Evolutionary conservation across 2,329 filamentous ascomycete species (phyloP).

Genomic region (Grosmannia clavigera): DNA sequence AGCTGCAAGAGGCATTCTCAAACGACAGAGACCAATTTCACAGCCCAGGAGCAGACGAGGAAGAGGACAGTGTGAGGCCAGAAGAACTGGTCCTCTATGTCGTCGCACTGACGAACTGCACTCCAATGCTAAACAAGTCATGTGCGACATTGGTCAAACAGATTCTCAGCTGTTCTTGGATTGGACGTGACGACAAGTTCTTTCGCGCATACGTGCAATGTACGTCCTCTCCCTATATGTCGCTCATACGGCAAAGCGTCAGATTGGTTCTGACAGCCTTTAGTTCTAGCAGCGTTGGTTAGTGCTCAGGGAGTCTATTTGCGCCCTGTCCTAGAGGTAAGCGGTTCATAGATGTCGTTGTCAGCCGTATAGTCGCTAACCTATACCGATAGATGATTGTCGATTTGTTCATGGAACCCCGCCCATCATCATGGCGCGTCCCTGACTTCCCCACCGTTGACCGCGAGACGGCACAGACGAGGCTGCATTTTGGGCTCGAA

Average conservation of each 20-base stretch:
- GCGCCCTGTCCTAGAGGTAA: constrained; percentile 10
- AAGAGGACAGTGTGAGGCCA: constrained; percentile 31
- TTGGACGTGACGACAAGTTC: constrained; percentile 53
- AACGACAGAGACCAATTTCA: constrained; percentile 31
- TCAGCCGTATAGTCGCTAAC: neutral
- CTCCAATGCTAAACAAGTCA: constrained; percentile 45
- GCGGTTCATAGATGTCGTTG: neutral
- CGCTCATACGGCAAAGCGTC: neutral
- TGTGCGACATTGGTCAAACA: constrained; percentile 47
- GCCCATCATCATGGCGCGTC: constrained; percentile 32
- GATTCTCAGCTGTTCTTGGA: constrained; percentile 50
- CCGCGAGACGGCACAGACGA: constrained; percentile 52
- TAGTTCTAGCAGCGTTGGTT: constrained; percentile 59
- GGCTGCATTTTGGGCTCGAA: constrained; percentile 64
- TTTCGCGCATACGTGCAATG: constrained; percentile 42
- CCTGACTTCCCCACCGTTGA: constrained; percentile 46
- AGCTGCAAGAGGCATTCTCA: constrained; percentile 27
- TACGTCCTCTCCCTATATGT: neutral
- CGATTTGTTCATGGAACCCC: constrained; percentile 53
- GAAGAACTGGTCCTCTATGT: constrained; percentile 49
- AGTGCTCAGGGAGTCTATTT: constrained; percentile 69
- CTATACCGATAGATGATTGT: constrained; percentile 50
- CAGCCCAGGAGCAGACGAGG: constrained; percentile 30
- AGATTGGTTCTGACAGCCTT: constrained; percentile 22
- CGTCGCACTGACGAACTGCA: constrained; percentile 48